Base-by-base conservation (phyloP, 2,329 filamentous ascomycete genomes). In the Escovopsis sp. region DNA sequence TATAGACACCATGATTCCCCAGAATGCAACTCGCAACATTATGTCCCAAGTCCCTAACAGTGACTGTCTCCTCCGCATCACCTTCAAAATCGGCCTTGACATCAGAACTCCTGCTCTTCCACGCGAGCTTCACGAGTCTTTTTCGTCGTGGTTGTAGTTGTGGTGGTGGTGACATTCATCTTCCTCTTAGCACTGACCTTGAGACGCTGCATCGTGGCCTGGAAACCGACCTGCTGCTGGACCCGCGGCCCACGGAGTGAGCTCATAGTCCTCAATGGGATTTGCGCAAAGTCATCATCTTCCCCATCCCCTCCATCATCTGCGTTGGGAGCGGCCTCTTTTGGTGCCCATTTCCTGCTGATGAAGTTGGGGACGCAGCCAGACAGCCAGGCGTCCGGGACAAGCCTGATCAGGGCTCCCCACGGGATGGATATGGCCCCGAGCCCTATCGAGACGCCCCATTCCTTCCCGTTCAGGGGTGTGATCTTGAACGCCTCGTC, bases 391-490 rank as follows among this genome's bases (percentile, higher is more conserved):
- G 69, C 28, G 53, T 94, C 85, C 0, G 86, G 86, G 41, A 88
- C 71, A 23, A 80, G 65, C 42, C 86, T 79, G 43, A 94, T 79
- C 12, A 80, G 57, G 85, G 63, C 51, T 84, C 82, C 23, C 83
- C 84, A 10, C 12, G 83, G 82, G 7, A 93, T 65, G 11, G 85
- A 88, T 6, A 85, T 67, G 42, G 80, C 66, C n/a, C 84, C 83
- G 39, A 87, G 71, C 26, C 84, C 68, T 42, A 93, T 72, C 3
- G 83, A 88, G 45, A 85, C 73, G 12, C 69, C 83, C 85, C 85
- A 93, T 53, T 89, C 82, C 36, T 71, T 64, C 36, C 73, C 77
- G 43, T 75, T 75, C 23, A 85, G 52, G 10, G 47, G 65, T 5
- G 61, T 63, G 12, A 62, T 57, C 4, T 59, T 66, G 61, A 86